Evolutionary conservation across 1,139 yeast species (phyloP), one percentile per base, ranked within the genome.

Genomic region (Suhomyces bokatorum): DNA sequence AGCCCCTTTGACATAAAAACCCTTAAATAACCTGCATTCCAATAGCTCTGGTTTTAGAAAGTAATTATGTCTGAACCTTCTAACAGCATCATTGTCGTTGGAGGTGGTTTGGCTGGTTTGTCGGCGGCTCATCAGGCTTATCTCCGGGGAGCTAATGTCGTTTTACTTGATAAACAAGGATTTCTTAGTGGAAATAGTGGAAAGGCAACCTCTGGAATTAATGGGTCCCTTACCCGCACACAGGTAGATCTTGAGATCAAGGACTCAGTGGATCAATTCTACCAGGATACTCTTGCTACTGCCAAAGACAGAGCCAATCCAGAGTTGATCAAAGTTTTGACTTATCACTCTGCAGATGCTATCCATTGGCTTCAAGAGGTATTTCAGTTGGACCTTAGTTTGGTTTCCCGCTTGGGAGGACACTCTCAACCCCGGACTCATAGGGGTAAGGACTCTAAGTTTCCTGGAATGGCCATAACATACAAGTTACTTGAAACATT

Each of bases 151-250:
- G 70, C 85, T 57, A 66, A 80, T 53, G 80, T 85, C 13, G 63
- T 84, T 0, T 57, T 85, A 14, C 56, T 85, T 16, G 91, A 85
- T 51, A 85, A 85, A 55, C 80, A 78, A 42, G 75, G 80, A 12
- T 78, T 79, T 53, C 68, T 85, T 34, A 87, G 91, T 45, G 95
- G 95, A 4, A 87, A 86, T 58, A 83, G 91, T 32, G 83, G 87
- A 24, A 85, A 85, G 61, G 95, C 95, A 1, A 84, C 91, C 0
- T 81, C 88, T 16, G 95, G 96, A 20, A 87, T 87, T 54, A 87
- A 85, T 61, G 96, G 93, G 15, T 82, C 88, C 1, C 68, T 75
- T 31, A 83, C 95, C 0, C 59, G 77, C 15, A 78, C 89, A 1
- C 93, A 87, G 59, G 66, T 72, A 17, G 57, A 67, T 22, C 63